Percentiles rank a stretch among this genome's conserved stretches.
phyloP scores from a whole-genome alignment of 352 stramenopile genomes.

The Phytophthora ohioensis region DNA sequence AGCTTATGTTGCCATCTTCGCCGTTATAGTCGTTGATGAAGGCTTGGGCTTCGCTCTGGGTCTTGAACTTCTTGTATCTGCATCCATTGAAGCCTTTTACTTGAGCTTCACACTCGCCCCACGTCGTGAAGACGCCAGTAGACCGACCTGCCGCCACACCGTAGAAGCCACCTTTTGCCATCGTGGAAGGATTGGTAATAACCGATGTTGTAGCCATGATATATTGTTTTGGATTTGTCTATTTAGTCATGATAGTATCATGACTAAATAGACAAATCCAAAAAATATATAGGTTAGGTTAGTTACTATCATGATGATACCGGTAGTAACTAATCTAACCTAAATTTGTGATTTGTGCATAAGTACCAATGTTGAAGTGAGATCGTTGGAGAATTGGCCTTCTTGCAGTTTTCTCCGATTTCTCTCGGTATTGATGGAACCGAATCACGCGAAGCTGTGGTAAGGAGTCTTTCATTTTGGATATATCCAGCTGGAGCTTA shows the following conservation, averaged over 20 bases:
- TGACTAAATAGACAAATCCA: no score
- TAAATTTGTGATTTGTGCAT: neutral
- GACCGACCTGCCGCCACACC: constrained; percentile 64
- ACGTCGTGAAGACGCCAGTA: constrained; percentile 66
- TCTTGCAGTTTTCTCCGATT: neutral
- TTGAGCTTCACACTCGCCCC: constrained; percentile 53
- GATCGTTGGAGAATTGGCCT: neutral
- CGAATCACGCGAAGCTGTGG: no score
- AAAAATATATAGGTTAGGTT: no score
- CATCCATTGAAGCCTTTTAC: constrained; percentile 65
- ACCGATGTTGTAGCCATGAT: constrained; percentile 3
- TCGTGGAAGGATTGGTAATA: neutral
- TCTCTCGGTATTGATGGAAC: neutral
- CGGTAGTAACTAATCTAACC: no score
- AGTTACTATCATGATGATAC: no score
- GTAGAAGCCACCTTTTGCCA: constrained; percentile 58
- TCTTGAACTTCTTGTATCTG: constrained; percentile 77
- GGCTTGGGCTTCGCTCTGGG: constrained; percentile 48
- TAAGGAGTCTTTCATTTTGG: neutral
- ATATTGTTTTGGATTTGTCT: constrained; percentile 1
- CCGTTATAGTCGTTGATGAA: constrained; percentile 46
- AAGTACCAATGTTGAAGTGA: neutral
- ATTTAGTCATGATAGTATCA: no score
- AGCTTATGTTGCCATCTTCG: neutral
- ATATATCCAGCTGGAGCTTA: neutral